phyloP scores from a whole-genome alignment of 2,329 filamentous ascomycete genomes.

The Blumeria hordei region DNA sequence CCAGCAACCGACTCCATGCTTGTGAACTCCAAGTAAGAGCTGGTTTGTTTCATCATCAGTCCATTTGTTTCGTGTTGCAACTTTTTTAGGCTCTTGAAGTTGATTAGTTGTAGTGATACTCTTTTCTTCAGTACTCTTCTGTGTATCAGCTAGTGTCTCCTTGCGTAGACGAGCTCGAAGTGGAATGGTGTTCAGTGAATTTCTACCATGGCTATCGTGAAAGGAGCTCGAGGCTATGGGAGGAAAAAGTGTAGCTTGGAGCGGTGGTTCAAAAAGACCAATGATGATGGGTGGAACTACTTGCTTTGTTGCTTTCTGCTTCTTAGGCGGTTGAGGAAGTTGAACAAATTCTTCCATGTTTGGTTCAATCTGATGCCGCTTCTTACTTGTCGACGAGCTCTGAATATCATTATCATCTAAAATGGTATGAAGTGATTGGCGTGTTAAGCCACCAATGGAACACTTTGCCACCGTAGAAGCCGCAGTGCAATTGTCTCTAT shows the following conservation, averaged over 20 bases:
- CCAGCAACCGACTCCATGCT: conserved; percentile 41
- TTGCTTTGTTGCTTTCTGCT: conserved; percentile 31
- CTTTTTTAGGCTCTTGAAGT: not conserved
- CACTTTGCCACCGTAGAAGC: too few relatives aligned
- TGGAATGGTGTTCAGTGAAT: conserved; percentile 13
- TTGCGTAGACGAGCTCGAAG: conserved; percentile 6
- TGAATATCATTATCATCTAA: conserved; percentile 11
- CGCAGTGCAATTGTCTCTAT: too few relatives aligned
- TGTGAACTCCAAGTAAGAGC: conserved; percentile 33
- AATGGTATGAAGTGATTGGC: conserved; percentile 15
- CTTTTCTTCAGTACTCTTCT: not conserved
- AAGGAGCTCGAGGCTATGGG: conserved; percentile 35
- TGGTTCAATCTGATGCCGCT: conserved; percentile 23
- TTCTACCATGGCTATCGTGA: conserved; percentile 22
- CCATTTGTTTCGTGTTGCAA: conserved; percentile 31
- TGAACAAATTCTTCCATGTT: conserved; percentile 38
- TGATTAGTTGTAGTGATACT: not conserved
- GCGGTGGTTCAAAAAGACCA: conserved; percentile 35
- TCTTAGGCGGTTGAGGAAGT: conserved; percentile 38
- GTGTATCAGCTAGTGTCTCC: not conserved
- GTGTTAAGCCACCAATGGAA: conserved; percentile 1
- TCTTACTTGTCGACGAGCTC: conserved; percentile 21
- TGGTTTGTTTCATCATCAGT: conserved; percentile 39
- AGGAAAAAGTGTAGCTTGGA: conserved; percentile 32
- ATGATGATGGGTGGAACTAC: conserved; percentile 41